phyloP scores from a whole-genome alignment of 1,284 basidiomycete species.

The Sanghuangporus baumii region DNA sequence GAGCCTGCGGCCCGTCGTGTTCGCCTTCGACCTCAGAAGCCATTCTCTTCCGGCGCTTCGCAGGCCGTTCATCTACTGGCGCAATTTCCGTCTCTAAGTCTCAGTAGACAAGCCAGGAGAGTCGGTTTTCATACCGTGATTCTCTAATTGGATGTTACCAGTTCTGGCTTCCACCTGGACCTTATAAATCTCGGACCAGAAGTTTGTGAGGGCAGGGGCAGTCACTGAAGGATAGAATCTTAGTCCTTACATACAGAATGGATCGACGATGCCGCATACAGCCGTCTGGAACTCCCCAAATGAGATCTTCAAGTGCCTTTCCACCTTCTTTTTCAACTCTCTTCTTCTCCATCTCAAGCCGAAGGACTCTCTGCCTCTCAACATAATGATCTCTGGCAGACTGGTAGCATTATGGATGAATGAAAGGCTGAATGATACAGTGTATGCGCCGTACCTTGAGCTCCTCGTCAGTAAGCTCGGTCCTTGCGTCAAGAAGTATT shows the following conservation, averaged over 20 bases:
- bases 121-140: slow-evolving; percentile 25
- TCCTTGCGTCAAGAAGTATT: slow-evolving; percentile 53
- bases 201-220: slow-evolving; percentile 56
- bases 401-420: slow-evolving; percentile 29
- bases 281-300: slow-evolving; percentile 62
- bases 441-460: slow-evolving; percentile 43
- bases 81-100: background rate
- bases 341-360: slow-evolving; percentile 46
- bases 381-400: slow-evolving; percentile 61
- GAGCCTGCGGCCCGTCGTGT: background rate
- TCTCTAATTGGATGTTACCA: slow-evolving; percentile 39
- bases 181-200: slow-evolving; percentile 68
- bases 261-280: slow-evolving; percentile 38
- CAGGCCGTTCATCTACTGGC: background rate
- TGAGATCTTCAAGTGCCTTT: slow-evolving; percentile 51
- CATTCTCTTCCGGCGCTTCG: slow-evolving; percentile 2
- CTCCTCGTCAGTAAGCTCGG: slow-evolving; percentile 74
- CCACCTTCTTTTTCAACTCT: slow-evolving; percentile 49
- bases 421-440: background rate
- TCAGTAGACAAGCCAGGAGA: background rate
- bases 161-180: slow-evolving; percentile 59
- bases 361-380: slow-evolving; percentile 50
- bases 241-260: slow-evolving; percentile 11
- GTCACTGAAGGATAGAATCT: slow-evolving; percentile 41
- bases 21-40: background rate